Base-by-base conservation (phyloP, 495 filamentous ascomycete genomes). In the Hypoxylon crocopeplum region DNA sequence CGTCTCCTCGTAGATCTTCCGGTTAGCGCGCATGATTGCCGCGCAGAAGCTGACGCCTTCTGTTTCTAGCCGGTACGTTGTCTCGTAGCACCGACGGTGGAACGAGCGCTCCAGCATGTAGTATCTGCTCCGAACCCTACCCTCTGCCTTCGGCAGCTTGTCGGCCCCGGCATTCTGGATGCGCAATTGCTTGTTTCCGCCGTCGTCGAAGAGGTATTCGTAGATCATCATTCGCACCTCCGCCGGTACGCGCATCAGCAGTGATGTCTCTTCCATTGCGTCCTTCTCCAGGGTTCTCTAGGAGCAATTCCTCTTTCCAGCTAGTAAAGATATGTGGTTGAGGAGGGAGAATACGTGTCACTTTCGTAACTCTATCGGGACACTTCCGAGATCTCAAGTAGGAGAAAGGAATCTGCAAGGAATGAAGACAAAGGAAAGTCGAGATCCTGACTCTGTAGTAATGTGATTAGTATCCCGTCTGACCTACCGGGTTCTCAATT, bases 171-270 rank as follows among this genome's bases (percentile, higher is more conserved):
- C 62, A 20, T 64, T 67, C 29, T 56, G 60, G 30, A 71, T 66
- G 17, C 45, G 41, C 17, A 73, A 39, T 11, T 50, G 42, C 45
- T 54, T 62, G 21, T 59, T 32, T 1, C 62, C 73, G 11, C 73
- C 67, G 40, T 77, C 68, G 58, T 73, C 73, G 50, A 84, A 78
- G 59, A 82, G 77, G 48, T 83, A 79, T 12, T 68, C 63, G 68
- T 81, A 85, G 30, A 85, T 85, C 47, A 82, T 75, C 20, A 81
- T 67, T 11, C 84, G 79, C 48, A 86, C 74, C 66, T 86, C 84
- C 6, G 74, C 64, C 1, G 84, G 84, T 0, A 83, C 39, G 25
- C 54, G 32, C 60, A 70, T 55, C 2, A 72, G 36, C 1, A 52
- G 61, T 21, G 68, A 62, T 24, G 13, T n/a, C n/a, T n/a, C n/a